These are phyloP conservation scores for Chromera velia DNA, from an alignment of 73 alveolate species.

Conservation along the genomic window DNA sequence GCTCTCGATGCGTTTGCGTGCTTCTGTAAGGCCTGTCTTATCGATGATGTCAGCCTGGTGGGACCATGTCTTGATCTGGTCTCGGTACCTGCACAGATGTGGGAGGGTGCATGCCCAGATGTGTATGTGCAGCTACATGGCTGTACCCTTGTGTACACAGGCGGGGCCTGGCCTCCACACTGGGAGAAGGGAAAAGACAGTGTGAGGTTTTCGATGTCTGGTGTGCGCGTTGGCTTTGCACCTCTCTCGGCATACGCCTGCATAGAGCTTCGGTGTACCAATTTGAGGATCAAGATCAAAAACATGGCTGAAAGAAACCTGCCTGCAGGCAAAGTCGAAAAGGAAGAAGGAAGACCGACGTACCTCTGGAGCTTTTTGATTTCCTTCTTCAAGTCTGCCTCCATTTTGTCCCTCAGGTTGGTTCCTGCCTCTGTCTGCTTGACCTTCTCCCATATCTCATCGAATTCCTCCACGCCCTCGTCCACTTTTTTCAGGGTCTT, in stretches of 20 bases:
- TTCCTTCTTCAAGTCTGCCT: constrained; percentile 55
- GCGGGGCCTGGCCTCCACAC: too few relatives aligned
- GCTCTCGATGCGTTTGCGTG: constrained; percentile 42
- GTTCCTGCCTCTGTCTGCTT: constrained; percentile 24
- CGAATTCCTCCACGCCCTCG: constrained; percentile 17
- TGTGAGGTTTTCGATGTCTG: too few relatives aligned
- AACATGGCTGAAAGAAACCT: too few relatives aligned
- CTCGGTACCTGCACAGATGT: constrained; percentile 13
- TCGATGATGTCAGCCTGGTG: constrained; percentile 46
- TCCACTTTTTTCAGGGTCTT: constrained; percentile 16
- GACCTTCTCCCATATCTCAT: constrained; percentile 23
- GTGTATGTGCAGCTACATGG: too few relatives aligned
- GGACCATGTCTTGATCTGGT: constrained; percentile 13
- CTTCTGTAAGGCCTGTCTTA: constrained; percentile 27
- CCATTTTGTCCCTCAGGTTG: constrained; percentile 46
- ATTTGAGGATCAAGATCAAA: too few relatives aligned
- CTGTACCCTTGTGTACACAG: too few relatives aligned
- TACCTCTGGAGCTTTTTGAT: constrained; percentile 54
- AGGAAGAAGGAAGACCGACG: background rate
- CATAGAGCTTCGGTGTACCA: too few relatives aligned
- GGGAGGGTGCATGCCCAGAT: too few relatives aligned
- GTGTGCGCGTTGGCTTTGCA: too few relatives aligned
- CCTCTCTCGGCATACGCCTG: too few relatives aligned
- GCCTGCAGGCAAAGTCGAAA: background rate
- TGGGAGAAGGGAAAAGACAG: too few relatives aligned